These are phyloP conservation scores for Sarocladiaceae sp. DNA, from an alignment of 2,329 filamentous ascomycete species.

Conservation along the genomic window DNA sequence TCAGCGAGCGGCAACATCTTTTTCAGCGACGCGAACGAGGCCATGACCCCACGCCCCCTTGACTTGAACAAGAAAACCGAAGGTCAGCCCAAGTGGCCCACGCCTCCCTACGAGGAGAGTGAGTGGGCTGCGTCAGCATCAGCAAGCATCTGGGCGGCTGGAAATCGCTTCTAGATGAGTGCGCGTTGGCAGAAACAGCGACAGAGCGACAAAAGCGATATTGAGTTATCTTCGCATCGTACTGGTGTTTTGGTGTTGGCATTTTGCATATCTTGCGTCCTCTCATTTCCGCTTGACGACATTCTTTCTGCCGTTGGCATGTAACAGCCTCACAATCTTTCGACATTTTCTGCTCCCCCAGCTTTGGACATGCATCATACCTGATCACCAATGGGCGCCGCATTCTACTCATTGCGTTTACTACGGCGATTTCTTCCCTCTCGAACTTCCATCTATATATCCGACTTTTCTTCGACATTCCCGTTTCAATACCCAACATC, in stretches of 20 bases:
- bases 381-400: slow-evolving; percentile 14
- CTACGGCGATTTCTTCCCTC: slow-evolving; percentile 8
- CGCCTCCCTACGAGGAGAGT: slow-evolving; percentile 87
- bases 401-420: slow-evolving; percentile 9
- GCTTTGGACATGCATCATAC: slow-evolving; percentile 24
- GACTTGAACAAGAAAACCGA: slow-evolving; percentile 56
- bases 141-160: slow-evolving; percentile 71
- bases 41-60: slow-evolving; percentile 62
- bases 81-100: slow-evolving; percentile 73
- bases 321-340: slow-evolving; percentile 19
- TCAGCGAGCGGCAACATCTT: slow-evolving; percentile 78
- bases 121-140: slow-evolving; percentile 85
- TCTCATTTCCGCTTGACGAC: slow-evolving; percentile 12
- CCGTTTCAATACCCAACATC: slow-evolving; percentile 6
- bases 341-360: slow-evolving; percentile 14
- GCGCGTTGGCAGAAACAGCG: background rate
- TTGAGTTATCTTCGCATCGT: slow-evolving; percentile 8
- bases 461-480: slow-evolving; percentile 10
- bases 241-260: slow-evolving; percentile 11
- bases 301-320: too few relatives aligned
- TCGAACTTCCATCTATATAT: slow-evolving; percentile 5
- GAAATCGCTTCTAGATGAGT: slow-evolving; percentile 49
- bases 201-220: slow-evolving; percentile 2
- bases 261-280: slow-evolving; percentile 10
- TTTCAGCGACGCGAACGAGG: slow-evolving; percentile 61